Conservation (phyloP, 1,284 basidiomycete species). For the Moesziomyces sp. region DNA sequence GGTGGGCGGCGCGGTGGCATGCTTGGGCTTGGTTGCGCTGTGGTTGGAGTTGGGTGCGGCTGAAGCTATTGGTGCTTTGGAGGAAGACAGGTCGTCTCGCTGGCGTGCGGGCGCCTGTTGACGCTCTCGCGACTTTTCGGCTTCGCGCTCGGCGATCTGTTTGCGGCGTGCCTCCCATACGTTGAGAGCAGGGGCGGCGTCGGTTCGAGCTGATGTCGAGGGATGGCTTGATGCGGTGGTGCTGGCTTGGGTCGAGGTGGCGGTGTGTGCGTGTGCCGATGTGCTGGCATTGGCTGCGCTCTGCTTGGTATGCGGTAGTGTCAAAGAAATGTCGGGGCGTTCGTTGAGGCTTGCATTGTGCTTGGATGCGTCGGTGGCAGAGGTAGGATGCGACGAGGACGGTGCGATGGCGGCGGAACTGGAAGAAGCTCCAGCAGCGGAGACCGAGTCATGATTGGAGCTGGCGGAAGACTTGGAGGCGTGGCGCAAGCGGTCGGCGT, state of each 20-base stretch:
- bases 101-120: conserved; percentile 18
- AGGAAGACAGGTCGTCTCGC: conserved; percentile 12
- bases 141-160: conserved; percentile 46
- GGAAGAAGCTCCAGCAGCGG: conserved; percentile 5
- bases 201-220: conserved; percentile 1
- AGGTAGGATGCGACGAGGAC: neutral
- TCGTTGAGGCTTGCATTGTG: neutral
- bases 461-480: conserved; percentile 33
- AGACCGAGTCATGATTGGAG: conserved; percentile 11
- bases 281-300: too few species aligned
- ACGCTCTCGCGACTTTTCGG: conserved; percentile 29
- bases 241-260: conserved; percentile 1
- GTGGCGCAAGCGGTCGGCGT: conserved; percentile 52
- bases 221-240: conserved; percentile 2
- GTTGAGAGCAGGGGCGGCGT: conserved; percentile 32
- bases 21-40: neutral
- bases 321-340: neutral
- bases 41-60: conserved; percentile 2
- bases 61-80: conserved; percentile 1
- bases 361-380: neutral
- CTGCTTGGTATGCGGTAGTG: too few species aligned
- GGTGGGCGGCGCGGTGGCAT: neutral
- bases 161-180: conserved; percentile 55
- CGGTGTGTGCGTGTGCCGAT: neutral
- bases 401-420: neutral